phyloP scores from a whole-genome alignment of 2,329 filamentous ascomycete species.

The Chaetomium sp. region DNA sequence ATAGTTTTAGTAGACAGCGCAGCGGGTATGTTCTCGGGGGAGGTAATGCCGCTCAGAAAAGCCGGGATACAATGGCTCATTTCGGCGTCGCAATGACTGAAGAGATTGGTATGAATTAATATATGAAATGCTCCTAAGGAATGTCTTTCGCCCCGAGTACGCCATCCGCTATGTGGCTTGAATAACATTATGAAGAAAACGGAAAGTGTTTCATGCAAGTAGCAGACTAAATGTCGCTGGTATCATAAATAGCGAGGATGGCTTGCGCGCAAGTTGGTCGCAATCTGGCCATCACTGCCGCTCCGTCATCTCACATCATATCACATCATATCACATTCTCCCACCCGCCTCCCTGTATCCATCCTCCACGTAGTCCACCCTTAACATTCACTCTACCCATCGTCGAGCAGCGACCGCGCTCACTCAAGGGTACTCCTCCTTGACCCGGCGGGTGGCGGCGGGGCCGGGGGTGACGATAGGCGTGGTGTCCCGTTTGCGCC shows the following conservation, averaged over 20 bases:
- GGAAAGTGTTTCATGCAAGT: slow-evolving; percentile 4
- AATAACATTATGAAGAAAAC: slow-evolving; percentile 4
- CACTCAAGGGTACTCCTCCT: slow-evolving; percentile 61
- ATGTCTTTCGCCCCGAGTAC: background rate
- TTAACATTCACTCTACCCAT: too few relatives aligned
- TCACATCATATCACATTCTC: background rate
- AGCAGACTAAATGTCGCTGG: background rate
- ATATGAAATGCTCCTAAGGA: background rate
- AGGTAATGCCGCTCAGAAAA: background rate
- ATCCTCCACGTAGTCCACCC: too few relatives aligned
- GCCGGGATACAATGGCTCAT: background rate
- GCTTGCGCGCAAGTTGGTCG: slow-evolving; percentile 9
- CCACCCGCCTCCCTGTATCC: too few relatives aligned
- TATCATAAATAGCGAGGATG: slow-evolving; percentile 12
- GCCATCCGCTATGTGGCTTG: background rate
- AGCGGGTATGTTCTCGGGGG: background rate
- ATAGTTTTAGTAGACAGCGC: background rate
- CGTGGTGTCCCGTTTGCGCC: slow-evolving; percentile 19
- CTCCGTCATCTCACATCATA: background rate
- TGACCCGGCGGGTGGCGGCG: slow-evolving; percentile 55
- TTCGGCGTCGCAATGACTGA: background rate
- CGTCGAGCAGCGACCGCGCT: background rate
- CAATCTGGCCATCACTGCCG: slow-evolving; percentile 2
- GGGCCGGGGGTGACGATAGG: background rate
- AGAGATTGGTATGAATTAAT: background rate